These are phyloP conservation scores for Myriosclerotinia curreyana DNA, from an alignment of 2,329 filamentous ascomycete species.

Conservation along the genomic window DNA sequence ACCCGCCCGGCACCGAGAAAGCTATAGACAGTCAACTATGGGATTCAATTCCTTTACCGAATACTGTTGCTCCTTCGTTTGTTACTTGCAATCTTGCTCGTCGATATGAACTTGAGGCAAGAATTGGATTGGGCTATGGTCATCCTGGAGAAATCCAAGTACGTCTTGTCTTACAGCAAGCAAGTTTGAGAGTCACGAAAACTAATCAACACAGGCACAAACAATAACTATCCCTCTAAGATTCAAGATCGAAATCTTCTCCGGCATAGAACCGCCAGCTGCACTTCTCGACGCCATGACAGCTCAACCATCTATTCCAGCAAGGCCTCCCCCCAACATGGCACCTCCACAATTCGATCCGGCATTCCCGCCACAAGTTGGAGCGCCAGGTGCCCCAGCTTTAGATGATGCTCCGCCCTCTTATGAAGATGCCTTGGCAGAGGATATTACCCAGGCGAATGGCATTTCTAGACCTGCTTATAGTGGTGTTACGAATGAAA, in stretches of 20 bases:
- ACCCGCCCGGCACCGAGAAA: conserved; percentile 62
- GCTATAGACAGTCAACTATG: conserved; percentile 70
- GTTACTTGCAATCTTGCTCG: conserved; percentile 83
- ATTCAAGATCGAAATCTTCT: conserved; percentile 78
- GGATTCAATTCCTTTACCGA: conserved; percentile 70
- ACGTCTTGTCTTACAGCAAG: conserved; percentile 8
- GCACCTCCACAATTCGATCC: conserved; percentile 45
- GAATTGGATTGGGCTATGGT: conserved; percentile 74
- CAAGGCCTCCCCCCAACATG: conserved; percentile 30
- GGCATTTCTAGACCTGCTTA: conserved; percentile 65
- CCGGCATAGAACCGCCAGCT: conserved; percentile 78
- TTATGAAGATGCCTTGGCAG: conserved; percentile 89
- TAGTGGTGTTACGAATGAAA: conserved; percentile 60
- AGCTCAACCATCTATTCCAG: conserved; percentile 28
- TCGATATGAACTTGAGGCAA: conserved; percentile 78
- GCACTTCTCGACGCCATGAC: conserved; percentile 67
- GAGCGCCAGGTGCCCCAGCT: conserved; percentile 43
- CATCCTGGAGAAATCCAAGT: conserved; percentile 47
- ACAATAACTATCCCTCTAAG: conserved; percentile 74
- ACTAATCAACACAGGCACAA: conserved; percentile 54
- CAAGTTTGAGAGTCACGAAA: conserved; percentile 13
- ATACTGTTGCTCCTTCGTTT: conserved; percentile 84
- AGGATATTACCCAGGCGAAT: conserved; percentile 67
- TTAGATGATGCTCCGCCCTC: conserved; percentile 84
- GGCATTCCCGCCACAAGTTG: conserved; percentile 58